Percentiles rank a stretch among this genome's conserved stretches.
phyloP scores from a whole-genome alignment of 352 stramenopile genomes.

The Phytopythium sindhum region DNA sequence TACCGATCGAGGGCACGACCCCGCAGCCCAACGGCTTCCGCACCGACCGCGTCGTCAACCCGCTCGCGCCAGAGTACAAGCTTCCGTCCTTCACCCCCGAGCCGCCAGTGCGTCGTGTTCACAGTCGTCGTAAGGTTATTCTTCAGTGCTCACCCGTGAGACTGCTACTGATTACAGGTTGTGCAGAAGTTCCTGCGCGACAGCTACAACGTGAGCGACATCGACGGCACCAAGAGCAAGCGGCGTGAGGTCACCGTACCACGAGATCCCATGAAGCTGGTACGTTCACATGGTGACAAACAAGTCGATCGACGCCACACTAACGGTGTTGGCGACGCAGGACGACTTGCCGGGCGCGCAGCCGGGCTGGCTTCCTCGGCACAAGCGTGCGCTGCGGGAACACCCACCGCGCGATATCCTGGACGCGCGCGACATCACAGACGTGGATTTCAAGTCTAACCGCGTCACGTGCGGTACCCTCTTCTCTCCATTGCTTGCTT shows the following conservation, averaged over 20 bases:
- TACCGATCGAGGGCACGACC: conserved; percentile 58
- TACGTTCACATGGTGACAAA: conserved; percentile 9
- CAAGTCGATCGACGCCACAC: background rate
- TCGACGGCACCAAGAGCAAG: conserved; percentile 57
- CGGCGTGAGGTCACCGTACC: conserved; percentile 38
- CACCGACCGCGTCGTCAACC: conserved; percentile 65
- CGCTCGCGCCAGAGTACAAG: conserved; percentile 58
- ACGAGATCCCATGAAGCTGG: conserved; percentile 41
- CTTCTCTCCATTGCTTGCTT: background rate
- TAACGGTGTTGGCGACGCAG: conserved; percentile 13
- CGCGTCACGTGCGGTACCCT: conserved; percentile 53
- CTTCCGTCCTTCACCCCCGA: conserved; percentile 44
- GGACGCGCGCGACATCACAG: conserved; percentile 63
- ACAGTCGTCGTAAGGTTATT: background rate
- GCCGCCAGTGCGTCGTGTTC: conserved; percentile 23
- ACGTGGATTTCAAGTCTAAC: conserved; percentile 66
- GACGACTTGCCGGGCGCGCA: conserved; percentile 59
- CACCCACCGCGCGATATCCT: conserved; percentile 61
- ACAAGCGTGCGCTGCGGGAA: conserved; percentile 49
- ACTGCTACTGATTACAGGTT: conserved; percentile 11
- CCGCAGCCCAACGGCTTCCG: conserved; percentile 48
- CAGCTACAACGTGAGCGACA: conserved; percentile 72
- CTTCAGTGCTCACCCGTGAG: background rate
- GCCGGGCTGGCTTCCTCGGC: conserved; percentile 44
- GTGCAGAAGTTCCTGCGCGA: conserved; percentile 67